Base-by-base conservation (phyloP, 1,284 basidiomycete species). In the Cutaneotrichosporon mucoides region DNA sequence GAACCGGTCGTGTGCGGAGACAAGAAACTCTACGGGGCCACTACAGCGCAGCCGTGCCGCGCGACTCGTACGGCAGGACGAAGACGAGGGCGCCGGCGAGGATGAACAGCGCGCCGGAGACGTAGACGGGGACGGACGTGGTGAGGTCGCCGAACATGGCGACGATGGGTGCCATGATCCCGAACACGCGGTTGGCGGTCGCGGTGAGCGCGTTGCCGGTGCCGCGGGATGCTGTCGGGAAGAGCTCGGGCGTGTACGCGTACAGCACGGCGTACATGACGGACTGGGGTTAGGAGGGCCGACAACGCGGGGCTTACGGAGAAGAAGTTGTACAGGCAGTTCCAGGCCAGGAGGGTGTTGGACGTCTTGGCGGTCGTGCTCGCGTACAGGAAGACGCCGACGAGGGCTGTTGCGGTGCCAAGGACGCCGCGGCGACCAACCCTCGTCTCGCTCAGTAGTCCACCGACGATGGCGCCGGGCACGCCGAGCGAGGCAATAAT, bases 1-100 rank as follows among this genome's bases (percentile, higher is more conserved):
- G 24, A 24, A 24, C 24, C 24, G 24, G 24, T 24, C 24, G 24
- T 24, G 24, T 24, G 24, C 24, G 24, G 24, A 24, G 24, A 24
- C 24, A 24, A 24, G 24, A 24, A 24, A 24, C 24, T 24, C 24
- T 24, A 24, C 24, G 24, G 24, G 24, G 24, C 24, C 24, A 24
- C 24, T 60, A 63, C 45, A 63, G 38, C 13, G 53, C 55, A 2
- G 86, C 83, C 67, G 82, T 86, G 2, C 86, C 87, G 36, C 84
- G 79, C 12, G 87, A 84, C 67, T 88, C 87, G 68, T 84, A 87
- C 0, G 88, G 88, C n/a, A 90, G 72, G 35, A 88, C 66, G 52
- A 89, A 68, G 38, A 86, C 83, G 40, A 89, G 70, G n/a, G 82
- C 58, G 0, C 86, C 85, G 1, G 85, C 80, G 3, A 81, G 76